A percentile compares a stretch with the other conserved stretches of the same genome.
Evolutionary conservation across 164 flowering plant species (phyloP).

Genomic region (Nymphaea colorata): DNA sequence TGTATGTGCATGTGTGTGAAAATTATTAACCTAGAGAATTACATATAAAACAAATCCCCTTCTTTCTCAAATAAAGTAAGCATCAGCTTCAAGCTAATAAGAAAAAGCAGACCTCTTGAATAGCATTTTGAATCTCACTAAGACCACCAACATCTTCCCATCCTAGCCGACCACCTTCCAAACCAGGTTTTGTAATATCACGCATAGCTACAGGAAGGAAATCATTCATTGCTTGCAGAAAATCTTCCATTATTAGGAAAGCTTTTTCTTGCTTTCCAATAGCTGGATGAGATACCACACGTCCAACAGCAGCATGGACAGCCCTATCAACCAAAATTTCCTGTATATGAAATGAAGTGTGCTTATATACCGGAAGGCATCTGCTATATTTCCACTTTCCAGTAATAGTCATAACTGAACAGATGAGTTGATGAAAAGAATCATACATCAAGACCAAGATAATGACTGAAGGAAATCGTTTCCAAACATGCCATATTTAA

Average conservation of each 20-base stretch:
- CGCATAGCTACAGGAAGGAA: slow-evolving; percentile 96
- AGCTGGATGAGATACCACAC: slow-evolving; percentile 32
- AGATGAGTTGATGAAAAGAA: no score
- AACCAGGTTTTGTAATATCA: slow-evolving; percentile 63
- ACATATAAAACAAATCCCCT: no score
- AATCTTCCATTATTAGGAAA: slow-evolving; percentile 49
- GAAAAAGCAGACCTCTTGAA: slow-evolving; percentile 56
- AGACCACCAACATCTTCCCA: slow-evolving; percentile 99
- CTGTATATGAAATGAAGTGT: slow-evolving; percentile 22
- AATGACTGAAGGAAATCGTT: no score
- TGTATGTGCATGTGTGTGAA: no score
- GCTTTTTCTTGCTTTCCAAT: slow-evolving; percentile 23
- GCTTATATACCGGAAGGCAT: no score
- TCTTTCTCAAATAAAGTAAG: no score
- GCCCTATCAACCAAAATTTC: slow-evolving; percentile 90
- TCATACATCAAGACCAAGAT: no score
- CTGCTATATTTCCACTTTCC: no score
- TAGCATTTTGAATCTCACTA: slow-evolving; percentile 47
- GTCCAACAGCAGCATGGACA: slow-evolving; percentile 74
- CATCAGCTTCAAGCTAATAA: no score
- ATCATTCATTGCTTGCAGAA: slow-evolving; percentile 65
- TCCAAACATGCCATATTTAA: no score
- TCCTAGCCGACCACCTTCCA: slow-evolving; percentile 72
- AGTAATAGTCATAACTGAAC: no score
- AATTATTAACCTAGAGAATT: no score